Percentiles rank a stretch among this genome's conserved stretches.
Conservation (phyloP, 768 basidiomycete genomes). For the Tylopilus cervinicoccineus region DNA sequence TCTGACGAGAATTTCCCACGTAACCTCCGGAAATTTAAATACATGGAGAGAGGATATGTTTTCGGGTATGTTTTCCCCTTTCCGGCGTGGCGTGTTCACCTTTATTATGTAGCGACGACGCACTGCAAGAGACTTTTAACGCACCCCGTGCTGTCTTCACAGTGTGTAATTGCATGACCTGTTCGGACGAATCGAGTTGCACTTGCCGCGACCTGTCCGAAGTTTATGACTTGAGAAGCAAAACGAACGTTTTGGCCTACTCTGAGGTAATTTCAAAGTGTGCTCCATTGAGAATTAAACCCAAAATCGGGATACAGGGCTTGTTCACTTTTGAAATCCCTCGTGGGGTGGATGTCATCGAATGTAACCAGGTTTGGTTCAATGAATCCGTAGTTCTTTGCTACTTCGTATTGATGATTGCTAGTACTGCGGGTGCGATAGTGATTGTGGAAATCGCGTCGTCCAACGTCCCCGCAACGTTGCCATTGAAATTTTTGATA, state of each 20-base stretch:
- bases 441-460: slow-evolving; percentile 54
- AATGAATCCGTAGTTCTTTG: not conserved
- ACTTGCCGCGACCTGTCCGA: slow-evolving; percentile 47
- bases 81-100: slow-evolving; percentile 4
- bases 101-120: slow-evolving; percentile 14
- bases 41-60: slow-evolving; percentile 50
- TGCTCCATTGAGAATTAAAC: not conserved
- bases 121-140: slow-evolving; percentile 17
- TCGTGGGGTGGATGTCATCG: slow-evolving; percentile 50
- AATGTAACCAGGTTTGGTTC: slow-evolving; percentile 56
- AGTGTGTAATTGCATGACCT: slow-evolving; percentile 41
- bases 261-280: slow-evolving; percentile 25
- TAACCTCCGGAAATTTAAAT: slow-evolving; percentile 42
- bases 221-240: slow-evolving; percentile 26
- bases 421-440: slow-evolving; percentile 45
- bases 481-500: slow-evolving; percentile 66
- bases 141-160: slow-evolving; percentile 35
- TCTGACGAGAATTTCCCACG: slow-evolving; percentile 38
- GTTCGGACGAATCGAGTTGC: slow-evolving; percentile 36
- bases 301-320: slow-evolving; percentile 35
- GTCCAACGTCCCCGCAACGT: slow-evolving; percentile 55
- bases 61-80: slow-evolving; percentile 36
- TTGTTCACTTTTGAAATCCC: slow-evolving; percentile 42
- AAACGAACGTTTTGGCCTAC: slow-evolving; percentile 40
- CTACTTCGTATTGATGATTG: not conserved